Percentiles rank a stretch among this genome's conserved stretches.
Conservation (phyloP, 495 filamentous ascomycete genomes). For the Hypoxylon lienhwacheense region DNA sequence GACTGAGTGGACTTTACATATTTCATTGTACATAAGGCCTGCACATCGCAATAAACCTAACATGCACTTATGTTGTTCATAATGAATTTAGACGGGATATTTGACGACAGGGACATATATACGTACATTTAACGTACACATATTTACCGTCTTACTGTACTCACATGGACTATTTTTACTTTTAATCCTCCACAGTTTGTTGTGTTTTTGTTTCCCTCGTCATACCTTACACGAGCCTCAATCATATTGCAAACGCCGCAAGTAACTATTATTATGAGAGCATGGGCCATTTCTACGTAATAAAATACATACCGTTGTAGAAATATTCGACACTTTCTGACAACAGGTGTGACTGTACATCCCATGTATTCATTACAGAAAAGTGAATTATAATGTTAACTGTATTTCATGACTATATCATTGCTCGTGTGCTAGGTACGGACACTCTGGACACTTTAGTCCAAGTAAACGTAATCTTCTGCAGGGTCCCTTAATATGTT, state of each 20-base stretch:
- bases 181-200: constrained; percentile 14
- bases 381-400: too few species aligned
- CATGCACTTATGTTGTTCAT: constrained; percentile 23
- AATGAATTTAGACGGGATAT: constrained; percentile 21
- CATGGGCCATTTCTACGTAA: constrained; percentile 18
- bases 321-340: constrained; percentile 11
- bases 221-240: constrained; percentile 37
- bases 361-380: too few species aligned
- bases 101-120: neutral
- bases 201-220: too few species aligned
- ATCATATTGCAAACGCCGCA: constrained; percentile 14
- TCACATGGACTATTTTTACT: constrained; percentile 5
- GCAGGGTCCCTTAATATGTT: constrained; percentile 36
- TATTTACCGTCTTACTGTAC: too few species aligned
- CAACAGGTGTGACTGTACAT: too few species aligned
- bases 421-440: neutral
- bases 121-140: neutral
- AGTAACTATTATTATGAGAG: constrained; percentile 23
- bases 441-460: too few species aligned
- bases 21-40: constrained; percentile 9
- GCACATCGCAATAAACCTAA: constrained; percentile 31
- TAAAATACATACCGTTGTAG: constrained; percentile 13
- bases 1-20: too few species aligned
- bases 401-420: too few species aligned
- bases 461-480: constrained; percentile 32